Base-by-base conservation (phyloP, 2,329 filamentous ascomycete genomes). In the Periconia sp. region DNA sequence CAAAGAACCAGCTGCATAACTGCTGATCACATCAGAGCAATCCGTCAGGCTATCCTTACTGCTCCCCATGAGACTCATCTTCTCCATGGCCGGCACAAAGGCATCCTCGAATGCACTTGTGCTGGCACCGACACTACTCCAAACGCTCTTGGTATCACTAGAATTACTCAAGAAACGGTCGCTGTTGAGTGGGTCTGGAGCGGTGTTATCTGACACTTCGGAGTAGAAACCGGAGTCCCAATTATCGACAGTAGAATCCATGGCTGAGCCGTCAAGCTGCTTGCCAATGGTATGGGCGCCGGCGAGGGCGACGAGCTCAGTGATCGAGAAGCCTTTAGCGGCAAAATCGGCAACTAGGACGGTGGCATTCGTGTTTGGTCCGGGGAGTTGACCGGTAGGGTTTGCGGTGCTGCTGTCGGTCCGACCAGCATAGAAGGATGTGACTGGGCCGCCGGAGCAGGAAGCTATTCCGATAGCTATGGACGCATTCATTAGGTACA, bases 181-280 rank as follows among this genome's bases (percentile, higher is more conserved):
- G 21, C 30, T 30, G 7, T 25, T 8, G 5, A 49, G 22, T 2
- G 33, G 30, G 9, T 28, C 40, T 15, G 56, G 48, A 6, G 49
- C 42, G 8, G 30, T 36, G 15, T 40, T 40, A 4, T 34, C 33
- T 18, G 52, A 25, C 2, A 48, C 56, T 18, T 61, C 42, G 9
- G n/a, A 12, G 30, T 63, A 63, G 44, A 56, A 60, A 3, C 43
- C 35, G 3, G 56, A 40, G 25, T 59, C 56, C 57, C 57, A 63
- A 21, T 47, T 31, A 3, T 48, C 51, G 6, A 53, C 43, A 1
- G 56, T 59, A 16, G 41, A 41, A 35, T 63, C 59, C 32, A 58
- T 36, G 7, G 50, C 43, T 5, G 49, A 39, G 19, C 49, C 36
- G 18, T 51, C 43, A 10, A 40, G 48, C 16, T 56, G 48, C 11